A percentile compares a stretch with the other conserved stretches of the same genome.
phyloP scores from a whole-genome alignment of 2,329 filamentous ascomycete species.

The Nannizziopsis barbatae region DNA sequence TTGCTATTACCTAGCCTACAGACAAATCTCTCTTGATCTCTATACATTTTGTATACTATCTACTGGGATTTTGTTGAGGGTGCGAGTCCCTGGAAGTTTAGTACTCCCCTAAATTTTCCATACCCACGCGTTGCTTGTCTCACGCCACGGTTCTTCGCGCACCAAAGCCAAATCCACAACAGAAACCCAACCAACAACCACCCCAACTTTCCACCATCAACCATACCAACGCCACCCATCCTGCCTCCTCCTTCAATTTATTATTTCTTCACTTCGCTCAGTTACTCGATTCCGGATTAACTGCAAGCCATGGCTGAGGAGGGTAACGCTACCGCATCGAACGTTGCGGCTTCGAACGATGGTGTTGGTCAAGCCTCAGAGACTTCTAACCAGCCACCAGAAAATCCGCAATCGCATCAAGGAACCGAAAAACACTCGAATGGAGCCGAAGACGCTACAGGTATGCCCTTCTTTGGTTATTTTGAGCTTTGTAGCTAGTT shows the following conservation, averaged over 20 bases:
- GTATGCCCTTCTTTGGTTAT: slow-evolving; percentile 18
- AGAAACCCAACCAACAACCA: slow-evolving; percentile 17
- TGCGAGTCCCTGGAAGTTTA: neutral
- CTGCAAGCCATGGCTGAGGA: slow-evolving; percentile 30
- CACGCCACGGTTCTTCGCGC: slow-evolving; percentile 20
- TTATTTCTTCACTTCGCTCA: slow-evolving; percentile 3
- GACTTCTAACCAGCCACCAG: slow-evolving; percentile 12
- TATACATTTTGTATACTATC: neutral
- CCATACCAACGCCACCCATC: slow-evolving; percentile 8
- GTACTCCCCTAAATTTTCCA: neutral
- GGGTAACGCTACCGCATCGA: slow-evolving; percentile 25
- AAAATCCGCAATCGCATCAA: slow-evolving; percentile 19
- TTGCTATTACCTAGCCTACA: neutral
- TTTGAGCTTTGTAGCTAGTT: neutral
- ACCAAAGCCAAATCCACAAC: slow-evolving; percentile 17
- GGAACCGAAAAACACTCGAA: slow-evolving; percentile 19
- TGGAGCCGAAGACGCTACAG: slow-evolving; percentile 22
- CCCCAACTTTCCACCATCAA: slow-evolving; percentile 10
- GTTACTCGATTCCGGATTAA: neutral
- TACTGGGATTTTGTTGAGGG: slow-evolving; percentile 1
- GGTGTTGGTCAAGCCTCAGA: slow-evolving; percentile 17
- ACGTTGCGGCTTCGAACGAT: slow-evolving; percentile 24
- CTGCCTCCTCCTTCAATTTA: neutral
- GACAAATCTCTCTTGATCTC: neutral
- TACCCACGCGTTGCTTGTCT: slow-evolving; percentile 19